Evolutionary conservation across 2,329 filamentous ascomycete genomes (phyloP), one percentile per base, ranked within the genome.

Genomic region (Xylariaceae sp.): DNA sequence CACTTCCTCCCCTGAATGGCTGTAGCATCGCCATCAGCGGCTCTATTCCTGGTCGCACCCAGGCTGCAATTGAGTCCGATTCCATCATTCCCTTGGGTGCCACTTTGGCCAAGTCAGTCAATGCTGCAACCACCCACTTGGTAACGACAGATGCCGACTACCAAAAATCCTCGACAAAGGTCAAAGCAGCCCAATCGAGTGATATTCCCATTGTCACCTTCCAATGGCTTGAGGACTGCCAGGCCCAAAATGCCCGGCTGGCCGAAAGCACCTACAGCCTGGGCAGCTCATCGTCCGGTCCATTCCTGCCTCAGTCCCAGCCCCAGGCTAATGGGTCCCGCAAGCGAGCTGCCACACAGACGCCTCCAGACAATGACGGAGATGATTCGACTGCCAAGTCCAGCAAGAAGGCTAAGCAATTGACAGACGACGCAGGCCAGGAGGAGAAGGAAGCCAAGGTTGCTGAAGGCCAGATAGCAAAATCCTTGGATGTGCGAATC

Each of bases 221-320:
- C 0, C 63, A 75, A 12, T 89, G 85, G 85, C 63, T 82, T n/a
- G 48, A 75, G 2, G 72, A 81, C n/a, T 80, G 72, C 17, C 63
- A 74, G 29, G 47, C 64, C 12, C 59, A 64, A 13, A 66, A 65
- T 34, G 57, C 63, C 9, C 68, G 64, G 24, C 53, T 71, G 39
- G 38, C 53, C 3, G 69, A 68, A 51, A 49, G 42, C 17, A 38
- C 35, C 17, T 66, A 63, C 39, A 33, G 38, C n/a, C 47, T 62
- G 22, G 44, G 37, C 34, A 29, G 49, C 29, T 39, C 38, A 19
- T 19, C 43, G 30, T n/a, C n/a, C n/a, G n/a, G n/a, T 26, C 6
- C 22, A 6, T 26, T 11, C 11, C 41, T 37, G 29, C 28, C 36
- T 16, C 34, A 45, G 22, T 32, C 34, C 19, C 47, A 43, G 28